A percentile compares a stretch with the other conserved stretches of the same genome.
Evolutionary conservation across 257 asterid species (phyloP).

Genomic region (Lycium barbarum): DNA sequence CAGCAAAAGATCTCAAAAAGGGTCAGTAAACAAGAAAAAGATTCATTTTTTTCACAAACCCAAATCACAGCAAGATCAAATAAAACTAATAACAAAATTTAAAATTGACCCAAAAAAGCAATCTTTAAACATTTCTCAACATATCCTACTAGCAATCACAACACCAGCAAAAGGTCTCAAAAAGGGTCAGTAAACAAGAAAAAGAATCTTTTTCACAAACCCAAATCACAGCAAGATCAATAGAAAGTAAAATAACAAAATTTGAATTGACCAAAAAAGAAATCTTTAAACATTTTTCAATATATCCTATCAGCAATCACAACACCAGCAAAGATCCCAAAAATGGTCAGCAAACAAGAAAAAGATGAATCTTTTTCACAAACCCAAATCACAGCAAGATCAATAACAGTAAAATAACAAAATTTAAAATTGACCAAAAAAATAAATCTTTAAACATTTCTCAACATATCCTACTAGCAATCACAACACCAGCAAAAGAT

Average conservation of each 20-base stretch:
- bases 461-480: slow-evolving; percentile 45
- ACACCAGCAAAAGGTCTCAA: slow-evolving; percentile 17
- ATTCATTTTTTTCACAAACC: not conserved
- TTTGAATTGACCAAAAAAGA: not conserved
- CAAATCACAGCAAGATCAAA: slow-evolving; percentile 37
- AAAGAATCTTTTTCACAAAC: too few species aligned
- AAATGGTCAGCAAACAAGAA: too few species aligned
- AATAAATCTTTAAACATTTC: not conserved
- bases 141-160: slow-evolving; percentile 47
- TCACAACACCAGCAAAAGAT: slow-evolving; percentile 27
- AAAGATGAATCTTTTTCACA: too few species aligned
- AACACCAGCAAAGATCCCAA: slow-evolving; percentile 20
- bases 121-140: slow-evolving; percentile 20
- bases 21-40: too few species aligned
- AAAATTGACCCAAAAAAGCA: not conserved
- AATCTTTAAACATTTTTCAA: slow-evolving; percentile 10
- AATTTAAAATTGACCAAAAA: not conserved
- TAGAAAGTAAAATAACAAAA: not conserved
- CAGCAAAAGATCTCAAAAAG: too few species aligned
- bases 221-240: slow-evolving; percentile 29
- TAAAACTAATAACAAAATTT: not conserved
- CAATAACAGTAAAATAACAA: not conserved
- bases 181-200: too few species aligned
- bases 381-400: slow-evolving; percentile 25
- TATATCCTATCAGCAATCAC: slow-evolving; percentile 47